phyloP scores from a whole-genome alignment of 2,329 filamentous ascomycete species.

The Nannizzia gypsea region DNA sequence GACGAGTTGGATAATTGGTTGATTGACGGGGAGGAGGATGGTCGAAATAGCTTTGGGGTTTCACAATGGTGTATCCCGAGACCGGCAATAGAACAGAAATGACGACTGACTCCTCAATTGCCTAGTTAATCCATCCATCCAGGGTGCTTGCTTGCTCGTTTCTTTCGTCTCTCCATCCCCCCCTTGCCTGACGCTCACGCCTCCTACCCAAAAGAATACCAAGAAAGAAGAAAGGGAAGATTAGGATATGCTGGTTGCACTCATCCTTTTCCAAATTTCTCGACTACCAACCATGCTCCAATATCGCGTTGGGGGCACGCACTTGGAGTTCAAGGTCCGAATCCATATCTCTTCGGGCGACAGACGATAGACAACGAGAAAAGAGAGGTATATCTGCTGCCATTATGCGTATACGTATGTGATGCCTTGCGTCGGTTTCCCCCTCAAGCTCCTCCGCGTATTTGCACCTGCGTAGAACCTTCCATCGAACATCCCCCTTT shows the following conservation, averaged over 20 bases:
- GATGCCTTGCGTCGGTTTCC: too few relatives aligned
- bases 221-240: too few relatives aligned
- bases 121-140: not conserved
- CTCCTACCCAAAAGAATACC: not conserved
- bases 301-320: not conserved
- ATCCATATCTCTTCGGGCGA: not conserved
- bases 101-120: conserved; percentile 1
- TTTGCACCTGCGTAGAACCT: too few relatives aligned
- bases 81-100: not conserved
- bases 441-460: too few relatives aligned
- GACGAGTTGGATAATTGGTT: not conserved
- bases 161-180: not conserved
- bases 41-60: not conserved
- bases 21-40: not conserved
- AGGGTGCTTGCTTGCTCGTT: not conserved
- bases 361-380: not conserved
- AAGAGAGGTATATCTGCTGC: not conserved
- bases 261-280: not conserved
- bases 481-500: too few relatives aligned
- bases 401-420: not conserved
- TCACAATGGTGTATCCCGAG: conserved; percentile 6
- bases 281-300: conserved; percentile 1
- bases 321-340: not conserved
- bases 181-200: not conserved
- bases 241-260: not conserved